These are phyloP conservation scores for Xylaria sp. DNA, from an alignment of 2,329 filamentous ascomycete species.

Conservation along the genomic window DNA sequence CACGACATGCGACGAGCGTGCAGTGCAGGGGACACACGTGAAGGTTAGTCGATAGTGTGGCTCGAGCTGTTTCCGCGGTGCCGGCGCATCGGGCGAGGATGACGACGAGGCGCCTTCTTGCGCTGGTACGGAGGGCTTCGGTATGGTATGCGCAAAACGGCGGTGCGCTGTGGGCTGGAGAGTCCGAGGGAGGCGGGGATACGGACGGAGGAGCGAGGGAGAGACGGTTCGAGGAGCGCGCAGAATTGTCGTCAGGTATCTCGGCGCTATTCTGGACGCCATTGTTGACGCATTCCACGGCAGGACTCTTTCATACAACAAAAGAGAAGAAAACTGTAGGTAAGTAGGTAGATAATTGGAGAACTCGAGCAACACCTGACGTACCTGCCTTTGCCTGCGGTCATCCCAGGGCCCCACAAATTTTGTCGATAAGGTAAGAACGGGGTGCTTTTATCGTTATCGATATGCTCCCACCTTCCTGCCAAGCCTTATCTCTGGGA, in stretches of 20 bases:
- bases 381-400: too few relatives aligned
- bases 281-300: conserved; percentile 34
- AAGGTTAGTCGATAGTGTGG: conserved; percentile 90
- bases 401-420: too few relatives aligned
- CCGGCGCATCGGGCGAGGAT: conserved; percentile 32
- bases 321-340: neutral
- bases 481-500: neutral
- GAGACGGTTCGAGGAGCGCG: conserved; percentile 34
- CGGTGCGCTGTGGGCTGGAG: conserved; percentile 42
- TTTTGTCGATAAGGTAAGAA: neutral
- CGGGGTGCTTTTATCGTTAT: neutral
- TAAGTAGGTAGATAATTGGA: neutral
- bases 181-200: conserved; percentile 43
- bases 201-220: conserved; percentile 39
- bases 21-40: conserved; percentile 87
- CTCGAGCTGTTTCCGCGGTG: conserved; percentile 52
- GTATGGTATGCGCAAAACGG: conserved; percentile 48
- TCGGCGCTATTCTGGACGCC: conserved; percentile 39
- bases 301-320: neutral
- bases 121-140: conserved; percentile 40
- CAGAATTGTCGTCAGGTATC: conserved; percentile 32
- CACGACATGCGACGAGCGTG: conserved; percentile 84
- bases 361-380: too few relatives aligned
- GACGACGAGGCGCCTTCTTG: conserved; percentile 15
- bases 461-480: neutral